Evolutionary conservation across 2,329 filamentous ascomycete genomes (phyloP), one percentile per base, ranked within the genome.

Genomic region (Clonostachys rosea): DNA sequence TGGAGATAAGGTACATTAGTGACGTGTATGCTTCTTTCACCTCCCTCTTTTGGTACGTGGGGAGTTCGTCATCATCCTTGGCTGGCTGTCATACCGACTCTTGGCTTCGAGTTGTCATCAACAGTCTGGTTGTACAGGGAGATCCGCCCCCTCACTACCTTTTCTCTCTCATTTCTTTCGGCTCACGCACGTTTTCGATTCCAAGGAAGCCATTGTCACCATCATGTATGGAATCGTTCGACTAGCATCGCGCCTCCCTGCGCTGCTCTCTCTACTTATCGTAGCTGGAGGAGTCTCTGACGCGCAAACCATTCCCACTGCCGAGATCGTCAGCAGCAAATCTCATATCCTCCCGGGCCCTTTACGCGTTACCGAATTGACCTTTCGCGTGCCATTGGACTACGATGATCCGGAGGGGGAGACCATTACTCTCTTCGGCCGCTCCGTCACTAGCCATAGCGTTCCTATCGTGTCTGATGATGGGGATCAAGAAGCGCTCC

Each of bases 341-440:
- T 65, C 67, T 5, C 73, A 77, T 53, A 49, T 63, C 37, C 45
- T 69, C n/a, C 68, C 68, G 9, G 89, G 89, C 42, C 86, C 84
- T 60, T 74, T 95, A 40, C 75, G 79, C 50, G 79, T 95, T 50
- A 87, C 87, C 3, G 91, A 96, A 63, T 78, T 92, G 58, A 87
- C 90, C 72, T 96, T 96, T 65, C 79, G 89, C 54, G 90, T 96
- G 14, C 91, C 91, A 5, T 76, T 89, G 51, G 87, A 95, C 69
- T 87, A 95, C 65, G 69, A 70, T 50, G 78, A 83, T 46, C 82
- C 82, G 1, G 62, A 70, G 4, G 71, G 75, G 34, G 80, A 79
- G 43, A 81, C 73, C 5, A 75, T 96, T 51, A 81, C 79, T 47
- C 73, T 96, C 34, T 96, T 96, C 64, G 91, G 81, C 33, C 85